Evolutionary conservation across 73 alveolate genomes (phyloP), one percentile per base, ranked within the genome.

Genomic region (Stentor coeruleus): DNA sequence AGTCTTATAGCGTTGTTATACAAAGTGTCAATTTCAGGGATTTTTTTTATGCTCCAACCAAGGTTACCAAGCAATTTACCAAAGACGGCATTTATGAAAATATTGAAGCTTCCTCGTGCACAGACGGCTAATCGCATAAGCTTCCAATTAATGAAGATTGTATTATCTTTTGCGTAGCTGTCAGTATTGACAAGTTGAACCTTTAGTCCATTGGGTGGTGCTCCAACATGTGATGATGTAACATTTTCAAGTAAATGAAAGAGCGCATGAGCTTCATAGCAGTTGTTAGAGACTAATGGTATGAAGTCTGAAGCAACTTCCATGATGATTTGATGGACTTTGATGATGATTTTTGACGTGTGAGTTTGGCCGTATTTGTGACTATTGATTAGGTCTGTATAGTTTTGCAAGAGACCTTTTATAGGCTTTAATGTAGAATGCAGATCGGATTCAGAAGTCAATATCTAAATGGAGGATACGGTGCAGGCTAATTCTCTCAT

Each of bases 221-320:
- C 14, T 66, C 11, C 41, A 20, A 20, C 11, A 0, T 37, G 37
- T 0, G 40, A 20, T 28, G 79, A 37, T 11, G n/a, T 33, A 0
- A 66, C 37, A 20, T 26, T 31, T 33, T 66, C 79, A 14, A 66
- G 37, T 11, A 66, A 20, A 11, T 20, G n/a, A 33, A 20, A 66
- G n/a, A 66, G 79, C 37, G 79, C 79, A 33, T 66, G 79, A 2
- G 79, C 36, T 33, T 66, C 79, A 33, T 66, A 66, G n/a, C 40
- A 66, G 37, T 66, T 66, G 37, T 66, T 66, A 28, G 79, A 66
- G n/a, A 66, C 79, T 20, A 66, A 31, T 28, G 37, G 39, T 37
- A 28, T 20, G 39, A 26, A 33, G n/a, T 66, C 79, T 66, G 79
- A 26, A 26, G 79, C n/a, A 11, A 66, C 79, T 2, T 66, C 79